phyloP scores from a whole-genome alignment of 202 grass and related monocot genomes.

The Schoenoplectus triqueter region DNA sequence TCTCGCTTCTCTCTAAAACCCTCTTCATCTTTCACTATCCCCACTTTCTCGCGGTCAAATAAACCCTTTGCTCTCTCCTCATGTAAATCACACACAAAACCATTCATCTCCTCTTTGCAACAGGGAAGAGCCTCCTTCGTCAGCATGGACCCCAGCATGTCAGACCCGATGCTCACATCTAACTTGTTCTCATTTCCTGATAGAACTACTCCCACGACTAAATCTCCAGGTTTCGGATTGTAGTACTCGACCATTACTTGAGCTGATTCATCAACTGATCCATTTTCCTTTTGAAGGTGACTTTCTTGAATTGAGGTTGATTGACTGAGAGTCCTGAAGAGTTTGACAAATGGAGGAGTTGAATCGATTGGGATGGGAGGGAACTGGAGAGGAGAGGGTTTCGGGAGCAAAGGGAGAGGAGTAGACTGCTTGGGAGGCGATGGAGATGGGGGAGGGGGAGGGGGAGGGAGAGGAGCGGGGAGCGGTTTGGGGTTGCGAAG shows the following conservation, averaged over 20 bases:
- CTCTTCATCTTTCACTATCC: slow-evolving; percentile 47
- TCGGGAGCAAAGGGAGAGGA: slow-evolving; percentile 32
- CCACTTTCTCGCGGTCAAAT: slow-evolving; percentile 50
- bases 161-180: slow-evolving; percentile 77
- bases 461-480: slow-evolving; percentile 34
- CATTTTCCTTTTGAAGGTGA: neutral
- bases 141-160: slow-evolving; percentile 77
- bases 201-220: slow-evolving; percentile 69
- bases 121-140: slow-evolving; percentile 83
- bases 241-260: slow-evolving; percentile 46
- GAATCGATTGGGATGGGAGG: neutral
- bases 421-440: slow-evolving; percentile 3
- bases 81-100: slow-evolving; percentile 29
- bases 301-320: slow-evolving; percentile 11
- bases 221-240: slow-evolving; percentile 73
- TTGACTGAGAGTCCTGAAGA: slow-evolving; percentile 43
- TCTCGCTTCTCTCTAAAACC: slow-evolving; percentile 42
- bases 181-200: slow-evolving; percentile 80
- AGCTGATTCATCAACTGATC: neutral
- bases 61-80: neutral
- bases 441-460: slow-evolving; percentile 32
- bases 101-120: slow-evolving; percentile 43
- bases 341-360: slow-evolving; percentile 52
- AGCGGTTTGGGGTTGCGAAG: slow-evolving; percentile 14
- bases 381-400: slow-evolving; percentile 40